phyloP scores from a whole-genome alignment of 192 early-diverging fungal genomes.

The Backusella westeae region DNA sequence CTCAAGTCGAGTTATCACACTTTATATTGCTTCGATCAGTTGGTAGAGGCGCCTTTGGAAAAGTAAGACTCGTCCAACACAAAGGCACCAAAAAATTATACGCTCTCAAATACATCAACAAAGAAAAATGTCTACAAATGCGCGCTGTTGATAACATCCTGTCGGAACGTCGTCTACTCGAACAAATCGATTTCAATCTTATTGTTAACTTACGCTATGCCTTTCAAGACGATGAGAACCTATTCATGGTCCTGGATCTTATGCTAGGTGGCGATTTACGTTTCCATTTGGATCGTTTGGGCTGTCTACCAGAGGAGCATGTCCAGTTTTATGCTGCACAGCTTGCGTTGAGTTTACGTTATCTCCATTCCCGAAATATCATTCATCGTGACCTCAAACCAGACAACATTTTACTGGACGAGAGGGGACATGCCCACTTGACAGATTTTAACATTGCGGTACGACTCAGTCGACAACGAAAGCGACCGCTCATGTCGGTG shows the following conservation, averaged over 20 bases:
- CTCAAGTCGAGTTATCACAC: constrained; percentile 54
- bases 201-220: constrained; percentile 91
- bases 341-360: constrained; percentile 58
- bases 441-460: constrained; percentile 90
- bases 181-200: constrained; percentile 81
- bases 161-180: constrained; percentile 83
- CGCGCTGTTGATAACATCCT: constrained; percentile 86
- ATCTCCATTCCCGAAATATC: constrained; percentile 67
- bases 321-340: constrained; percentile 74
- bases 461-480: constrained; percentile 49
- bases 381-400: constrained; percentile 86
- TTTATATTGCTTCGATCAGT: constrained; percentile 88
- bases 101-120: constrained; percentile 97
- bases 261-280: constrained; percentile 95
- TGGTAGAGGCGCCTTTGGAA: constrained; percentile 95
- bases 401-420: constrained; percentile 80
- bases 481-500: constrained; percentile 65
- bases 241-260: constrained; percentile 93
- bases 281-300: constrained; percentile 78
- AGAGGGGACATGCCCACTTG: constrained; percentile 75
- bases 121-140: constrained; percentile 87
- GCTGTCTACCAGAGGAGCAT: constrained; percentile 59
- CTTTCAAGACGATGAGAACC: constrained; percentile 91
- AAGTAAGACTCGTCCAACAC: constrained; percentile 91
- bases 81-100: constrained; percentile 75